Conservation (phyloP, 78 protist species). For the Speleostelium caveatum region DNA sequence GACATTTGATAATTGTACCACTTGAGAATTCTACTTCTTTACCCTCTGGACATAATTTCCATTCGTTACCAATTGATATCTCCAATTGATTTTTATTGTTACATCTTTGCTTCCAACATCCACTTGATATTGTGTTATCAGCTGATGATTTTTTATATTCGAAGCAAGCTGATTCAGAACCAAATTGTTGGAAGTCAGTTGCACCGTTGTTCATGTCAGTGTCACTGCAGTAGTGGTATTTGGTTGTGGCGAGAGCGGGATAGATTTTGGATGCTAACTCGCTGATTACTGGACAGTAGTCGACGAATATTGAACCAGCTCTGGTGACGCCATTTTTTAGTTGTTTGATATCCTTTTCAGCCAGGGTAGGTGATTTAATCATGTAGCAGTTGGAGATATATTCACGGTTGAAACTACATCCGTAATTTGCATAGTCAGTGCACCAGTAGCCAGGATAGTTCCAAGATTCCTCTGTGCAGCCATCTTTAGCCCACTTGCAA, state of each 20-base stretch:
- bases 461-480: conserved; percentile 9
- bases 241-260: conserved; percentile 9
- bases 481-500: conserved; percentile 27
- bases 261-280: conserved; percentile 39
- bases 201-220: background rate
- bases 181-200: conserved; percentile 10
- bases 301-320: conserved; percentile 1
- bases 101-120: conserved; percentile 48
- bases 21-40: too few relatives aligned
- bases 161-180: conserved; percentile 32
- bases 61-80: conserved; percentile 1
- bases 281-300: conserved; percentile 34
- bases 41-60: background rate
- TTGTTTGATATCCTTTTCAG: conserved; percentile 52
- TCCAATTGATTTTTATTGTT: background rate
- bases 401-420: too few relatives aligned
- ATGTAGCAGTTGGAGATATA: background rate
- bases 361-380: background rate
- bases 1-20: background rate
- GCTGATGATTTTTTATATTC: conserved; percentile 6
- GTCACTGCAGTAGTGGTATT: conserved; percentile 15
- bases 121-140: background rate
- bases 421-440: too few relatives aligned
- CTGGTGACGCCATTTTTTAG: conserved; percentile 26
- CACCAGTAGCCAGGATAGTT: too few relatives aligned